Base-by-base conservation (phyloP, 139 green algal genomes). In the Trebouxia sp. region DNA sequence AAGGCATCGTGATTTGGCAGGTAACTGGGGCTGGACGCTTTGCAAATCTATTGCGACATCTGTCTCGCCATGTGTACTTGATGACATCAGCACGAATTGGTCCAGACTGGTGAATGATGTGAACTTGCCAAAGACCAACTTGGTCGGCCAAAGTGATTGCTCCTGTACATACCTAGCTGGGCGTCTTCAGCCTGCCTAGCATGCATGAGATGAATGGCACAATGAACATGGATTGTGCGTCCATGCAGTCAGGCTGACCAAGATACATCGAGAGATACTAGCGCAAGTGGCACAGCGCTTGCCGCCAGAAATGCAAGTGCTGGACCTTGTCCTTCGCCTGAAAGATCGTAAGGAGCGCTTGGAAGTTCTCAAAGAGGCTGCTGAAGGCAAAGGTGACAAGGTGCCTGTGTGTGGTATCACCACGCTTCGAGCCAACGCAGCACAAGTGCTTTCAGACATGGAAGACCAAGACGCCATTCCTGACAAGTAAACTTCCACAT, bases 381-480 rank as follows among this genome's bases (percentile, higher is more conserved):
- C 43, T 15, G n/a, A 26, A 51, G 42, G 43, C 24, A 32, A 53
- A 17, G 69, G 65, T 41, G 69, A 39, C 6, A 26, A 48, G 12
- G 69, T 77, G 11, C 69, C 69, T 5, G 35, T 17, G 3, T 77
- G 69, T 38, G 69, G 55, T 9, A 77, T 77, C 41, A 38, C 37
- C 28, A 32, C 28, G 4, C 14, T 77, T 9, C 69, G 39, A 56
- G 69, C 28, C 0, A 35, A 39, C 12, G 69, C 69, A 10, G 9
- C 35, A 12, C 69, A 77, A 41, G 22, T 77, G 9, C 24, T 77
- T 0, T 51, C 42, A 26, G 69, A 77, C 24, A 77, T 77, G 69
- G 69, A 77, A 26, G 69, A 77, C 39, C 53, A 51, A 8, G 69
- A 55, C 20, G 69, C 69, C 69, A 56, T 56, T 22, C 39, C 67